Base-by-base conservation (phyloP, 2,329 filamentous ascomycete genomes). In the Bertia moriformis region DNA sequence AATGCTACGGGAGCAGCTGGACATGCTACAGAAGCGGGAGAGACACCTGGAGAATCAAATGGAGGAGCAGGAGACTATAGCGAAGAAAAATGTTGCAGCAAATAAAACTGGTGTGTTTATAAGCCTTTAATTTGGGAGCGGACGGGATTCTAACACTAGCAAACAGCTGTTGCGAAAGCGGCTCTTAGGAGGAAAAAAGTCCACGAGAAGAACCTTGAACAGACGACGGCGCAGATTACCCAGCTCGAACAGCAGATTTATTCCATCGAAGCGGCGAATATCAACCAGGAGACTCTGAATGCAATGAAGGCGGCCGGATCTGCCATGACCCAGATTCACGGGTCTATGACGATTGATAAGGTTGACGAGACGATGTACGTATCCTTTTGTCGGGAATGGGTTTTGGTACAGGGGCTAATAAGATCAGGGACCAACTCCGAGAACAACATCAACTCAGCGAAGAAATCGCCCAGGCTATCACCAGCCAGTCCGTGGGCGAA, bases 11-110 rank as follows among this genome's bases (percentile, higher is more conserved):
- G 65, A 67, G 50, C 77, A 79, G 54, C 60, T 81, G 37, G 76
- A 80, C 47, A 80, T 80, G 74, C 60, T 82, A 46, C 72, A 76
- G 52, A 82, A 82, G 64, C 61, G 76, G 41, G 78, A 82, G 58
- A 75, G 69, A 56, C 73, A 81, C 49, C 53, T 81, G 41, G 73
- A 80, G 50, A 71, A 67, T 44, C 75, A 78, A 58, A 79, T 81
- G 64, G 66, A 69, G 18, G 75, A 81, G 52, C 76, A 81, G 52
- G 76, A 82, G 49, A 62, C 65, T 18, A 63, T 78, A 44, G 78
- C 77, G 38, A 61, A 71, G 55, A 80, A 79, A 61, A 65, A 78
- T 45, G 67, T 80, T 30, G 67, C 63, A 36, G 57, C 67, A 38
- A 81, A 82, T 60, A 82, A 35, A 15, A 35, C 10, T 17, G 32